Evolutionary conservation across 2,329 filamentous ascomycete genomes (phyloP).

Genomic region (Aureobasidium sp.): DNA sequence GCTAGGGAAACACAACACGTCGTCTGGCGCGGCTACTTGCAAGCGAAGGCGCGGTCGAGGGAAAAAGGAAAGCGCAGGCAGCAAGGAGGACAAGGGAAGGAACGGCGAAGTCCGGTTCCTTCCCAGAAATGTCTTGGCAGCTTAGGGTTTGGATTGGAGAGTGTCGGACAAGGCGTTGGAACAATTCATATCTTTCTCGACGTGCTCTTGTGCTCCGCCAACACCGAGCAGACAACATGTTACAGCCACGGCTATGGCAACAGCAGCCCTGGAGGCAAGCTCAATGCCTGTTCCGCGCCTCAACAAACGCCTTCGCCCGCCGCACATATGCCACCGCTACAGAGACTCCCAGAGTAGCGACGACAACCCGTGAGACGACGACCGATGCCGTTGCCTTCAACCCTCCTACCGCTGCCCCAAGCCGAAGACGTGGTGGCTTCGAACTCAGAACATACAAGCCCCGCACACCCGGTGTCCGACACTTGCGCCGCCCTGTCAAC

Average conservation of each 20-base stretch:
- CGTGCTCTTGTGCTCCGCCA: background rate
- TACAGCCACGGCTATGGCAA: constrained; percentile 54
- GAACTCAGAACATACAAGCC: constrained; percentile 81
- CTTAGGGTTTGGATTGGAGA: background rate
- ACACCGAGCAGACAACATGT: constrained; percentile 38
- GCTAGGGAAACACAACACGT: background rate
- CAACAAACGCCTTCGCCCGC: constrained; percentile 25
- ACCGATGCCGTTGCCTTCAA: constrained; percentile 30
- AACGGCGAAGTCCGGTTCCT: background rate
- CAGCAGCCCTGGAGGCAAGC: constrained; percentile 31
- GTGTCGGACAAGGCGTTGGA: background rate
- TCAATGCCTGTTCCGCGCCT: constrained; percentile 34
- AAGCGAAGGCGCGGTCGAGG: background rate
- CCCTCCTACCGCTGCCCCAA: constrained; percentile 30
- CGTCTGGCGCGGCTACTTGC: background rate
- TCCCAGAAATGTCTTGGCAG: constrained; percentile 5
- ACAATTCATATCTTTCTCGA: background rate
- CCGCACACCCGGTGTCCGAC: constrained; percentile 82
- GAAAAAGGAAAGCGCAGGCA: background rate
- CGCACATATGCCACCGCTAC: constrained; percentile 46
- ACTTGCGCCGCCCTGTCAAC: constrained; percentile 86
- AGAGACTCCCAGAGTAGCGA: constrained; percentile 21
- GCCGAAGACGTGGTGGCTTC: constrained; percentile 30
- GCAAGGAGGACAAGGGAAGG: background rate
- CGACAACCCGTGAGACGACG: constrained; percentile 16